Conservation (phyloP, 2,329 filamentous ascomycete species). For the Pseudocercospora eumusae region DNA sequence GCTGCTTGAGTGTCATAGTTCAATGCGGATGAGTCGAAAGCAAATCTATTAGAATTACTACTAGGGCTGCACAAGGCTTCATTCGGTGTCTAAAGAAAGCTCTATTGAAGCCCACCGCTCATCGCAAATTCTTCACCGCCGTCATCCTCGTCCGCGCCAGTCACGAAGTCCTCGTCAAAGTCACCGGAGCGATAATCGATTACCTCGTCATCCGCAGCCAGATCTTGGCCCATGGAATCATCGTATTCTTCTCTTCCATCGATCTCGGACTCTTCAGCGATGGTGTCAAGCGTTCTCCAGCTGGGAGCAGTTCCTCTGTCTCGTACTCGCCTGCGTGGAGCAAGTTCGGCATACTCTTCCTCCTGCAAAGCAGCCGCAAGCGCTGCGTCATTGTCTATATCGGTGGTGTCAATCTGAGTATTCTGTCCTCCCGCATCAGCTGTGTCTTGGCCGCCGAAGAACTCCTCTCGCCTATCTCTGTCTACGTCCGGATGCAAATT, state of each 20-base stretch:
- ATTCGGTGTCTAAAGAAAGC: background rate
- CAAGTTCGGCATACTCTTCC: background rate
- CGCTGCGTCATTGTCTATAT: background rate
- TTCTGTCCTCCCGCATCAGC: background rate
- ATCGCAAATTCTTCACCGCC: background rate
- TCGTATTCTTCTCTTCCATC: background rate
- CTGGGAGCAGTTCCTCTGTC: background rate
- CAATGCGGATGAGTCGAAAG: background rate
- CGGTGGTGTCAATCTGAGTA: background rate
- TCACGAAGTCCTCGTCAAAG: background rate
- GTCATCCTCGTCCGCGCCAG: background rate
- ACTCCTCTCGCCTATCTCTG: background rate
- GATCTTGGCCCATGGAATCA: too few relatives aligned
- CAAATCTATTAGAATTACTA: background rate
- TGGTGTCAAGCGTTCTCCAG: background rate
- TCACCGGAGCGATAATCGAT: background rate
- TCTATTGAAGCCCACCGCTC: background rate
- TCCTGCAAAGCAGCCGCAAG: background rate
- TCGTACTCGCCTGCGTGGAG: background rate
- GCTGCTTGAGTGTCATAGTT: background rate
- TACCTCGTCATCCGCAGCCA: background rate
- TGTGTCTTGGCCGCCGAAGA: background rate
- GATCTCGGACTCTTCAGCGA: background rate
- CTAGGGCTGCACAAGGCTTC: background rate
- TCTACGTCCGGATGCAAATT: background rate